Evolutionary conservation across 108 stramenopile species (phyloP).

Genomic region (Cyclostephanos tholiformis): DNA sequence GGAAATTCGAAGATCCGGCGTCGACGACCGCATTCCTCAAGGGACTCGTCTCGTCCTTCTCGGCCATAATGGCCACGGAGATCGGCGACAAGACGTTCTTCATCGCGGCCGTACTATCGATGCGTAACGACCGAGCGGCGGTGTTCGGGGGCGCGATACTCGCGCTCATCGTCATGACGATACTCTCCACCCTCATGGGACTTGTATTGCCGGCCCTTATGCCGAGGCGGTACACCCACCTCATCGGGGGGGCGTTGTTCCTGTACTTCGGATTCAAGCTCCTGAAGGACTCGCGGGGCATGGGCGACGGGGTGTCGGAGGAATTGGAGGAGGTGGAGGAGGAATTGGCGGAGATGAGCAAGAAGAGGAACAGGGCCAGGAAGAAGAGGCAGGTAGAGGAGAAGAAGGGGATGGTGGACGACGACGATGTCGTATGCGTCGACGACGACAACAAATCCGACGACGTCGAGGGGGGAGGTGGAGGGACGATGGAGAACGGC

Average conservation of each 20-base stretch:
- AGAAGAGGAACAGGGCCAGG: slow-evolving; percentile 59
- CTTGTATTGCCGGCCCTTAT: slow-evolving; percentile 90
- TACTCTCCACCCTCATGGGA: slow-evolving; percentile 91
- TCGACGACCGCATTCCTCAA: slow-evolving; percentile 51
- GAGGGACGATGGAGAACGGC: slow-evolving; percentile 33
- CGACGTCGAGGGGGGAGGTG: slow-evolving; percentile 22
- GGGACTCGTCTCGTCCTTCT: slow-evolving; percentile 72
- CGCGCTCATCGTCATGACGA: slow-evolving; percentile 95
- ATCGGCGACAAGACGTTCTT: slow-evolving; percentile 99
- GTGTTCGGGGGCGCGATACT: slow-evolving; percentile 93
- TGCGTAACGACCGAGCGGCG: slow-evolving; percentile 88
- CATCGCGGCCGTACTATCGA: slow-evolving; percentile 98
- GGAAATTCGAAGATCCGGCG: slow-evolving; percentile 45
- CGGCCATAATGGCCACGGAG: slow-evolving; percentile 98
- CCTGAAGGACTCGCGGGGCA: slow-evolving; percentile 79
- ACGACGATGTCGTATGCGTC: neutral
- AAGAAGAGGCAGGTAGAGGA: slow-evolving; percentile 37
- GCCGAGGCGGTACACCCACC: slow-evolving; percentile 92
- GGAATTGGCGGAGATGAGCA: slow-evolving; percentile 73
- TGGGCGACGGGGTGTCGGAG: slow-evolving; percentile 89
- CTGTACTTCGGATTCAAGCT: slow-evolving; percentile 98
- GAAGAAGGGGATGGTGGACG: slow-evolving; percentile 4
- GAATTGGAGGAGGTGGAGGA: slow-evolving; percentile 99
- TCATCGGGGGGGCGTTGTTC: slow-evolving; percentile 92
- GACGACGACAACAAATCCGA: slow-evolving; percentile 43